A percentile compares a stretch with the other conserved stretches of the same genome.
Evolutionary conservation across 2,329 filamentous ascomycete genomes (phyloP).

Genomic region (Sodiomyces alkalinus): DNA sequence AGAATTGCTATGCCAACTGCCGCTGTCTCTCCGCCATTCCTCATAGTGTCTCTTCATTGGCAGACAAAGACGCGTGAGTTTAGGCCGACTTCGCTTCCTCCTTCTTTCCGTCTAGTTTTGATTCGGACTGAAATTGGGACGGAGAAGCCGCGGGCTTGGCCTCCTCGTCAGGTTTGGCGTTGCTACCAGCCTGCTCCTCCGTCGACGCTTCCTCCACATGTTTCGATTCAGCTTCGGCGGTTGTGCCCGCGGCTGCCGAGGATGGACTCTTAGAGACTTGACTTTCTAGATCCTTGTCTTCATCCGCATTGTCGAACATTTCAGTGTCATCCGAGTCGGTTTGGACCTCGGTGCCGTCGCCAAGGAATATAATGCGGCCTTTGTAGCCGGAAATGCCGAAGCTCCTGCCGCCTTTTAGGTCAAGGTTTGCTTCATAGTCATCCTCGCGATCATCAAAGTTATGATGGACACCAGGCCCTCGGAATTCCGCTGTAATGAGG

Average conservation of each 20-base stretch:
- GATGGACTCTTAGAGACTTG: slow-evolving; percentile 56
- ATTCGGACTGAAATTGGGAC: slow-evolving; percentile 4
- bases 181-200: too few relatives aligned
- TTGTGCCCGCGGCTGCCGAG: slow-evolving; percentile 4
- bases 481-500: slow-evolving; percentile 56
- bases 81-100: slow-evolving; percentile 4
- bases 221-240: too few relatives aligned
- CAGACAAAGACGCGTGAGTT: slow-evolving; percentile 1
- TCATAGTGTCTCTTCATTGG: slow-evolving; percentile 3
- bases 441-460: slow-evolving; percentile 69
- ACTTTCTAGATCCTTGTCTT: slow-evolving; percentile 73
- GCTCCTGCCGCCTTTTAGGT: slow-evolving; percentile 42
- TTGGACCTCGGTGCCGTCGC: slow-evolving; percentile 85
- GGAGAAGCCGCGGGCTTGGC: slow-evolving; percentile 4
- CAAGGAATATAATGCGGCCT: slow-evolving; percentile 85
- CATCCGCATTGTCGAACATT: slow-evolving; percentile 79
- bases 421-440: slow-evolving; percentile 61
- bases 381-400: slow-evolving; percentile 57
- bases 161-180: slow-evolving; percentile 6
- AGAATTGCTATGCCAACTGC: slow-evolving; percentile 1
- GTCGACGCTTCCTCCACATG: slow-evolving; percentile 3
- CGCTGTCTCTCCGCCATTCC: slow-evolving; percentile 5
- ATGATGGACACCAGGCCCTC: slow-evolving; percentile 67
- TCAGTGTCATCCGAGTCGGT: slow-evolving; percentile 81
- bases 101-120: slow-evolving; percentile 4